Conservation (phyloP, 805 yeast genomes). For the Suhomyces emberorum region DNA sequence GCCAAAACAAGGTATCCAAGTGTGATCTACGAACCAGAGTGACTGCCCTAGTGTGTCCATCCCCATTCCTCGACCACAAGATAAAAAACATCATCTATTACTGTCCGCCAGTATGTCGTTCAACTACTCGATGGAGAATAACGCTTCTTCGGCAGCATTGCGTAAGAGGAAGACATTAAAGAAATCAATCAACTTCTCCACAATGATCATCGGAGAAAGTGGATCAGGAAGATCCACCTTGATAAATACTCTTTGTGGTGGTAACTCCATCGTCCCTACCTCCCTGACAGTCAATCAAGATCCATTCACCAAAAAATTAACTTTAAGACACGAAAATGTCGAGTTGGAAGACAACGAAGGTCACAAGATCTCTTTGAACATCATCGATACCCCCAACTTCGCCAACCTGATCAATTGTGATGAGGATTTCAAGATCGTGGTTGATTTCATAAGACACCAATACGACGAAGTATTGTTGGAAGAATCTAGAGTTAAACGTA, state of each 20-base stretch:
- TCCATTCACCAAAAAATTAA: conserved; percentile 44
- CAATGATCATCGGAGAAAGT: conserved; percentile 83
- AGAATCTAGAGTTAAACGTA: conserved; percentile 77
- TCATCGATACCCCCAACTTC: conserved; percentile 83
- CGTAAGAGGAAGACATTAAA: conserved; percentile 74
- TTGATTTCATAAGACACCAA: conserved; percentile 78
- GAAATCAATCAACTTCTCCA: conserved; percentile 79
- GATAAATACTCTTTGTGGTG: conserved; percentile 87
- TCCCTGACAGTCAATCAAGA: conserved; percentile 64
- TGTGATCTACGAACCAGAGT: too few species aligned
- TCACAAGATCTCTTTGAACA: conserved; percentile 69
- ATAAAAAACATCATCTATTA: too few species aligned
- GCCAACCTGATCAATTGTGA: conserved; percentile 72
- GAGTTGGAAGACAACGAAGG: conserved; percentile 86
- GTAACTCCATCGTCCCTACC: conserved; percentile 69
- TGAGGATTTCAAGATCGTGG: conserved; percentile 61
- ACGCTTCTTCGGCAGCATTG: conserved; percentile 39
- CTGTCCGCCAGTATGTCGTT: conserved; percentile 12
- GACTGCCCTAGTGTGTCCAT: too few species aligned
- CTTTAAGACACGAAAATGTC: conserved; percentile 74
- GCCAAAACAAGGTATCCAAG: too few species aligned
- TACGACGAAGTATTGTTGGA: conserved; percentile 80
- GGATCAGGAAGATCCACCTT: conserved; percentile 92
- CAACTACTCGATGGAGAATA: conserved; percentile 15
- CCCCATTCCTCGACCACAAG: too few species aligned